A percentile compares a stretch with the other conserved stretches of the same genome.
These are phyloP conservation scores for Diplocarpon mali DNA, from an alignment of 2,329 filamentous ascomycete species.

Conservation along the genomic window DNA sequence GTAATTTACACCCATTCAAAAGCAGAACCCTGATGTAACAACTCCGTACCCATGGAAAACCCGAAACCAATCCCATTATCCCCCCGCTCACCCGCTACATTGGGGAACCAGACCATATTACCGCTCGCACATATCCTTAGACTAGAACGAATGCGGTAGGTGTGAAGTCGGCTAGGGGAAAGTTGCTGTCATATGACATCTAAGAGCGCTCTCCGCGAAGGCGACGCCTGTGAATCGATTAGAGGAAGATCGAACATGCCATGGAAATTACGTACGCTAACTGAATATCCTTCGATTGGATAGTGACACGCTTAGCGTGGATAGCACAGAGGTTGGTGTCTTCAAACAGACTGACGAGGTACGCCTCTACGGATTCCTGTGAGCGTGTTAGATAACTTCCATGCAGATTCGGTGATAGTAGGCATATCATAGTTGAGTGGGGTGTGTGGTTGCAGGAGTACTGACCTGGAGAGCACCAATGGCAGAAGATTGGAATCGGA, in stretches of 20 bases:
- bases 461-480: slow-evolving; percentile 74
- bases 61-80: slow-evolving; percentile 21
- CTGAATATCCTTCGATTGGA: slow-evolving; percentile 43
- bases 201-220: slow-evolving; percentile 90
- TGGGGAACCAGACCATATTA: slow-evolving; percentile 4
- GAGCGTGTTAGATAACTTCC: no score
- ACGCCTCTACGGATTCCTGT: slow-evolving; percentile 89
- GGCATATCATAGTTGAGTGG: no score
- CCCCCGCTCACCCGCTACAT: no score
- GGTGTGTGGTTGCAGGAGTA: no score
- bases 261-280: slow-evolving; percentile 33
- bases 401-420: no score
- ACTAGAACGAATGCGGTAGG: no score
- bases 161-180: no score
- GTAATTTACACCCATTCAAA: slow-evolving; percentile 8
- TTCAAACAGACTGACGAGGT: slow-evolving; percentile 58
- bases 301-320: slow-evolving; percentile 98
- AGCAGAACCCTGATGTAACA: slow-evolving; percentile 8
- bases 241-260: background rate
- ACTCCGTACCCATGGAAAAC: slow-evolving; percentile 22
- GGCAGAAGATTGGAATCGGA: slow-evolving; percentile 96
- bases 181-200: slow-evolving; percentile 25
- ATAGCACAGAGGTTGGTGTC: slow-evolving; percentile 57
- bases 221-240: slow-evolving; percentile 42
- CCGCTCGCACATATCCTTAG: no score